These are phyloP conservation scores for Boletus coccyginus DNA, from an alignment of 768 basidiomycete species.

Conservation along the genomic window DNA sequence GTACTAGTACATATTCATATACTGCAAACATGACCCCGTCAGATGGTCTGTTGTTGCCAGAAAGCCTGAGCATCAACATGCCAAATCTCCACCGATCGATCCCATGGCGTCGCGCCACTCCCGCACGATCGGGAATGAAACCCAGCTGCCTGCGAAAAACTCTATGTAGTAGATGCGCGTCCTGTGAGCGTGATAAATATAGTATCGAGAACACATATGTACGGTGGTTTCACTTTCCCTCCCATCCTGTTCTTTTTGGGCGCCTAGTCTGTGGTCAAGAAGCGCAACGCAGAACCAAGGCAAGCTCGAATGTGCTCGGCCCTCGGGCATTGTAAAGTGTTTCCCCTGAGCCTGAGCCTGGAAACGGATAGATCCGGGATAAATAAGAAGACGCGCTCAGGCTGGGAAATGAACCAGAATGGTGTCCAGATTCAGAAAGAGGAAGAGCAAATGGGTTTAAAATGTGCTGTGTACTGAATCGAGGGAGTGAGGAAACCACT, in stretches of 20 bases:
- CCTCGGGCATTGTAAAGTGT: conserved; percentile 3
- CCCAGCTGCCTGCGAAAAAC: not conserved
- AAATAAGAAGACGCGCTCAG: conserved; percentile 23
- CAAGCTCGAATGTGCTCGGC: not conserved
- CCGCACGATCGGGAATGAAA: not conserved
- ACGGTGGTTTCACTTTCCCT: conserved; percentile 2
- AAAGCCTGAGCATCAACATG: too few relatives aligned
- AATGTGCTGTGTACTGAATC: conserved; percentile 17
- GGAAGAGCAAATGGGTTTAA: conserved; percentile 16
- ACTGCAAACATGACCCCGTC: not conserved
- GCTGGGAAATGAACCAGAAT: conserved; percentile 8
- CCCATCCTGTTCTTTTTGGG: conserved; percentile 3
- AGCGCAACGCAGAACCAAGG: not conserved
- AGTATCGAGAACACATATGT: conserved; percentile 21
- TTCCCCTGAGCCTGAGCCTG: conserved; percentile 1
- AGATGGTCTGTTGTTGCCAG: not conserved
- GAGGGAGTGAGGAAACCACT: conserved; percentile 12
- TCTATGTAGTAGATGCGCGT: conserved; percentile 14
- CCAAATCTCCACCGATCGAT: conserved; percentile 9
- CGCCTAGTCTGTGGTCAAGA: conserved; percentile 7
- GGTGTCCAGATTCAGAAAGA: conserved; percentile 20
- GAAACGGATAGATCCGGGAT: conserved; percentile 22
- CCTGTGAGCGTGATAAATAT: conserved; percentile 19
- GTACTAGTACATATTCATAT: not conserved
- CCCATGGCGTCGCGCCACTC: not conserved